Evolutionary conservation across 2,329 filamentous ascomycete species (phyloP).

Genomic region (Thermomyces lanuginosus): DNA sequence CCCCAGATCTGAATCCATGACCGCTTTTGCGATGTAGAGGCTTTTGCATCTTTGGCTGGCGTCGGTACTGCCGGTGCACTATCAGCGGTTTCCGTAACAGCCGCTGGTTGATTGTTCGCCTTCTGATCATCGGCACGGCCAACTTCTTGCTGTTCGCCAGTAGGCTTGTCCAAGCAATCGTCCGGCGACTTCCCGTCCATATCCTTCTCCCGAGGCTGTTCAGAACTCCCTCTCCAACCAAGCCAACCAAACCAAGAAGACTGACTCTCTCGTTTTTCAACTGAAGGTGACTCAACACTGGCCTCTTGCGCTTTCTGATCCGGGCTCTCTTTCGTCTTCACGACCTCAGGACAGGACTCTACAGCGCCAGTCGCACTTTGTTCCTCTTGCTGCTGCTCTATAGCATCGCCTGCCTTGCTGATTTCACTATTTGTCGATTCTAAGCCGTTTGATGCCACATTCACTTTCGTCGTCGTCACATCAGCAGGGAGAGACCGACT

Average conservation of each 20-base stretch:
- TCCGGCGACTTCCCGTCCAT: too few relatives aligned
- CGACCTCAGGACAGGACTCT: neutral
- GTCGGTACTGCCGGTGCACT: too few relatives aligned
- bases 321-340: slow-evolving; percentile 1
- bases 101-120: too few relatives aligned
- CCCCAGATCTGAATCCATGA: slow-evolving; percentile 33
- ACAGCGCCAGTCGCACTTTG: neutral
- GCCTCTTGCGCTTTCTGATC: neutral
- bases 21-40: slow-evolving; percentile 17
- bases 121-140: too few relatives aligned
- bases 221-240: slow-evolving; percentile 3
- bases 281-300: neutral
- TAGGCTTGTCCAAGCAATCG: too few relatives aligned
- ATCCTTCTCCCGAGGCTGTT: too few relatives aligned
- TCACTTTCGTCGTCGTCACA: slow-evolving; percentile 29
- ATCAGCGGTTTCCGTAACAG: too few relatives aligned
- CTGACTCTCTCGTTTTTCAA: slow-evolving; percentile 11
- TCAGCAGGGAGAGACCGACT: slow-evolving; percentile 30
- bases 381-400: slow-evolving; percentile 1
- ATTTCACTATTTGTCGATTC: slow-evolving; percentile 9
- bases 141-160: too few relatives aligned
- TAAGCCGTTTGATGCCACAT: slow-evolving; percentile 28
- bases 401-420: slow-evolving; percentile 4
- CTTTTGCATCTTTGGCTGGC: slow-evolving; percentile 6
- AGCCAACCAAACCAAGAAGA: slow-evolving; percentile 9